Percentiles rank a stretch among this genome's conserved stretches.
Conservation (phyloP, 2,329 filamentous ascomycete genomes). For the Beauveria medogensis region DNA sequence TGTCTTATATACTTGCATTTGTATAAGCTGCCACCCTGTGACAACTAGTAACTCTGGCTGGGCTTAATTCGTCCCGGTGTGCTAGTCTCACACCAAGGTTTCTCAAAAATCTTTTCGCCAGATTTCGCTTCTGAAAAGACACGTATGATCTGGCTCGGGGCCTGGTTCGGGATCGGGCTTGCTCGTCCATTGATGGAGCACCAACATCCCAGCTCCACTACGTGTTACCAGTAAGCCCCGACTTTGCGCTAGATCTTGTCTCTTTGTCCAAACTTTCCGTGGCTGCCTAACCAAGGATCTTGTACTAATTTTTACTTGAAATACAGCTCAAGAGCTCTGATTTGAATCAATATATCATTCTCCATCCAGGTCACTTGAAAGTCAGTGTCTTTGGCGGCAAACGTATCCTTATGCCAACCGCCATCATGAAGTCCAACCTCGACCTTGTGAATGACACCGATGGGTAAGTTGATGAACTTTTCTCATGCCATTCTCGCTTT, state of each 20-base stretch:
- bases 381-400: no score
- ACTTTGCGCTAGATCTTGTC: background rate
- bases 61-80: background rate
- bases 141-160: background rate
- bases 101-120: no score
- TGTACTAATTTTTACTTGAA: background rate
- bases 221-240: background rate
- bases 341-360: background rate
- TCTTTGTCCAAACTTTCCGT: background rate
- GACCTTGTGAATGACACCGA: constrained; percentile 48
- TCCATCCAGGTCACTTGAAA: no score
- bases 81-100: background rate
- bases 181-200: background rate
- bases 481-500: background rate
- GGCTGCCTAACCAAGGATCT: background rate
- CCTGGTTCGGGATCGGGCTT: background rate
- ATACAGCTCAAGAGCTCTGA: no score
- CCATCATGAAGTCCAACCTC: constrained; percentile 30
- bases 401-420: background rate
- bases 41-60: background rate
- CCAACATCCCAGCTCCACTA: background rate
- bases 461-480: constrained; percentile 33
- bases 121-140: no score
- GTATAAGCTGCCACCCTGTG: background rate
- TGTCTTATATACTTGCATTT: background rate